A percentile compares a stretch with the other conserved stretches of the same genome.
phyloP scores from a whole-genome alignment of 2,329 filamentous ascomycete species.

The Ascochyta clinopodiicola region DNA sequence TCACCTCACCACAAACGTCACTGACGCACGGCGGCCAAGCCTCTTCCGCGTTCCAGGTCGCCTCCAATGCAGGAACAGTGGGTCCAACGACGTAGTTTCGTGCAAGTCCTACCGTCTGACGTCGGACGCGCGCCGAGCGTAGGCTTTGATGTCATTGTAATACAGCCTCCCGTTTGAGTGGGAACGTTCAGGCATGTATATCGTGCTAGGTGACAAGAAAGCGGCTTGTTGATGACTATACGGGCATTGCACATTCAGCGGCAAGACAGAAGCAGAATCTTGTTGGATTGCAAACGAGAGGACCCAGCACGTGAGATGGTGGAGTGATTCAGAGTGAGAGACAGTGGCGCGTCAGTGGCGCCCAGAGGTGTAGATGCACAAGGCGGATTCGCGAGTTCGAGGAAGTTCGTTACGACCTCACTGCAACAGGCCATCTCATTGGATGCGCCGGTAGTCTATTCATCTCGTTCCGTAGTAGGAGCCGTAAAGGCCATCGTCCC shows the following conservation, averaged over 20 bases:
- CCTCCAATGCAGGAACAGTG: constrained; percentile 15
- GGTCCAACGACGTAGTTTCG: constrained; percentile 12
- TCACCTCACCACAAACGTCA: constrained; percentile 11
- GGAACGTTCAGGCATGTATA: neutral
- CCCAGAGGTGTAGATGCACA: neutral
- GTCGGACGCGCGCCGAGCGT: constrained; percentile 5
- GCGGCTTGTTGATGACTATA: neutral
- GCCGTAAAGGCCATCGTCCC: neutral
- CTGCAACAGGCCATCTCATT: neutral
- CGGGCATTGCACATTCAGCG: neutral
- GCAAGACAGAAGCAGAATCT: neutral
- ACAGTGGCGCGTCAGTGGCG: constrained; percentile 2
- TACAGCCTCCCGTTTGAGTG: neutral
- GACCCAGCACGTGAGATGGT: constrained; percentile 2
- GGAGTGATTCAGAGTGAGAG: neutral
- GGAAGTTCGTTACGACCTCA: neutral
- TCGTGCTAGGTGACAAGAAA: neutral
- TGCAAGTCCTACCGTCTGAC: neutral
- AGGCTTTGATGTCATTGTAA: constrained; percentile 7
- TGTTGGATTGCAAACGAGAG: neutral
- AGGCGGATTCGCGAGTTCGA: neutral
- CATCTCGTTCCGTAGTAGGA: neutral
- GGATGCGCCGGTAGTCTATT: neutral
- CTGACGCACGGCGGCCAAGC: constrained; percentile 6
- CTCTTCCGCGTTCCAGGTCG: constrained; percentile 8